Percentiles rank a stretch among this genome's conserved stretches.
Conservation (phyloP, 2,329 filamentous ascomycete species). For the Nakataea oryzae region DNA sequence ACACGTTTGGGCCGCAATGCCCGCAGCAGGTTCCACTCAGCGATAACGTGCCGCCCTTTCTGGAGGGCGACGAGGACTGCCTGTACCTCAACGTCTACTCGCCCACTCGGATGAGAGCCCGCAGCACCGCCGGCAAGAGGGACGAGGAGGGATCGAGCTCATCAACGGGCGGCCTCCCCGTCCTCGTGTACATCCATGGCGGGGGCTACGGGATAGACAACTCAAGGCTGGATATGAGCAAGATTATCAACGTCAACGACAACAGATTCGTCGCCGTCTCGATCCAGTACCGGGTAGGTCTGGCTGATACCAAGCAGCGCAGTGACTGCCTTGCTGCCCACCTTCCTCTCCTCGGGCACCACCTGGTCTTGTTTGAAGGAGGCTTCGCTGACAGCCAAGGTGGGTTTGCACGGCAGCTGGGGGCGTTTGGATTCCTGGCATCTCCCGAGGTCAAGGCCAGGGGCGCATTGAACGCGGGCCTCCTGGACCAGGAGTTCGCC, state of each 20-base stretch:
- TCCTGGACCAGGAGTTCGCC: conserved; percentile 40
- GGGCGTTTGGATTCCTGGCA: conserved; percentile 11
- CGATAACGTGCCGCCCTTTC: background rate
- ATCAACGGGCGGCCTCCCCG: conserved; percentile 22
- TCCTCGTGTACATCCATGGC: conserved; percentile 39
- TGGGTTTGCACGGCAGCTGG: conserved; percentile 1
- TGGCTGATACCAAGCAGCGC: background rate
- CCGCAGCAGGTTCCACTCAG: background rate
- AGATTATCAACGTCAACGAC: conserved; percentile 13
- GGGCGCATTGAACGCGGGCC: conserved; percentile 35
- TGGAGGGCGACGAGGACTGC: conserved; percentile 22
- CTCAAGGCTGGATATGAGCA: conserved; percentile 10
- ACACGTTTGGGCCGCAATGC: conserved; percentile 1
- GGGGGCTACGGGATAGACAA: conserved; percentile 17
- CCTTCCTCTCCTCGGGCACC: background rate
- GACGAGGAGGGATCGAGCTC: conserved; percentile 8
- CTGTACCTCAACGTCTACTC: conserved; percentile 35
- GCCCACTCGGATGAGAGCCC: conserved; percentile 14
- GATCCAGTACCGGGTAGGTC: conserved; percentile 16
- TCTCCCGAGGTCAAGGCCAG: conserved; percentile 9
- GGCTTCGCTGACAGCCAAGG: background rate
- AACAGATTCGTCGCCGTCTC: conserved; percentile 16
- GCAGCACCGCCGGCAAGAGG: conserved; percentile 16
- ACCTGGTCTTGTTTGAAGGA: background rate
- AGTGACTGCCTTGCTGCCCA: background rate